Conservation (phyloP, 1,284 basidiomycete genomes). For the Microstroma glucosiphilum region DNA sequence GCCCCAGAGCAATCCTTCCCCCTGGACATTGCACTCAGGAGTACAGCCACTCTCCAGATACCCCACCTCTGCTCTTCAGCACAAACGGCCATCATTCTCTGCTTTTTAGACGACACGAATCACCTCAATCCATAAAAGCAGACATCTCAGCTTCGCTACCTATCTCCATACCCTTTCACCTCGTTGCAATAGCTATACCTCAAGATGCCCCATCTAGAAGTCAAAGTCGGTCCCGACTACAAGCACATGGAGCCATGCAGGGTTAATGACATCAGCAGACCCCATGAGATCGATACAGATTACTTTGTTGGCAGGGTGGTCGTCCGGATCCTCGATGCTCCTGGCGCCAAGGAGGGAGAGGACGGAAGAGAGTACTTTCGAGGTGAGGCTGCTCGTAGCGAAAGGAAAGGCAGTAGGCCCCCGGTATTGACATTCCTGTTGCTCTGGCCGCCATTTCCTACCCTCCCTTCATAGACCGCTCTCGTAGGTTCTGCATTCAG, state of each 20-base stretch:
- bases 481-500: conserved; percentile 52
- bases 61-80: too few species aligned
- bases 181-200: neutral
- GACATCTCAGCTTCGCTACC: neutral
- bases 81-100: too few species aligned
- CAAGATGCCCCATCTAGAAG: conserved; percentile 44
- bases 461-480: conserved; percentile 42
- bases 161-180: neutral
- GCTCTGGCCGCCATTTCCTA: conserved; percentile 22
- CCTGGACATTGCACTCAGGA: too few species aligned
- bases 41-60: too few species aligned
- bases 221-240: conserved; percentile 51
- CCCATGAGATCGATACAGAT: conserved; percentile 52
- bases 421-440: too few species aligned
- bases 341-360: conserved; percentile 43
- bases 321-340: conserved; percentile 51
- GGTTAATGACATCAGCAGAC: conserved; percentile 48
- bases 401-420: too few species aligned
- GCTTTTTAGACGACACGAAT: too few species aligned
- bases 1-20: too few species aligned
- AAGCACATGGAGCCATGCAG: conserved; percentile 47
- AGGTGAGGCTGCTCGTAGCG: conserved; percentile 5
- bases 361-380: conserved; percentile 44
- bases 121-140: too few species aligned
- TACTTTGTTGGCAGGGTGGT: conserved; percentile 52